Percentiles rank a stretch among this genome's conserved stretches.
Evolutionary conservation across 768 basidiomycete species (phyloP).

Genomic region (Trichaptum fuscoviolaceum): DNA sequence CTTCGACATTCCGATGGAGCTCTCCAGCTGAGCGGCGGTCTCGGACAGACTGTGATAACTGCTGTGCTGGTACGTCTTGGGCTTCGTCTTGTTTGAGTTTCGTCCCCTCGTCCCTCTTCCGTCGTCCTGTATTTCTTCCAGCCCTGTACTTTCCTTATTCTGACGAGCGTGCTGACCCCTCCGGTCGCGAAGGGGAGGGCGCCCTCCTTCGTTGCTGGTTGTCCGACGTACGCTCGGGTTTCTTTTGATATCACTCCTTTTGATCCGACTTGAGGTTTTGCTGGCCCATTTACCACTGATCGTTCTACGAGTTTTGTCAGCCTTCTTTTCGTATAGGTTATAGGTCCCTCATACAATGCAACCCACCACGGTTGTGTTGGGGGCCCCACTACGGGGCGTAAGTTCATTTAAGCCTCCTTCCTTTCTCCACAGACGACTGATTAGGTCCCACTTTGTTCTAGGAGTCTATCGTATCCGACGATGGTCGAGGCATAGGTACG

Average conservation of each 20-base stretch:
- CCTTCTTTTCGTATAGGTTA: neutral
- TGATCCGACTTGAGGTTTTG: neutral
- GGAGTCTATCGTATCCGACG: no score
- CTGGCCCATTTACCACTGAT: neutral
- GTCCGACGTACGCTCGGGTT: neutral
- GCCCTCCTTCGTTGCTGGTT: neutral
- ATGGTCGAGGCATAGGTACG: no score
- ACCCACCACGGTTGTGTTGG: neutral
- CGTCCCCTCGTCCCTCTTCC: neutral
- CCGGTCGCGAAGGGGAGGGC: neutral
- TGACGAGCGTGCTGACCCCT: constrained; percentile 1
- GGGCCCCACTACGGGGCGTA: neutral
- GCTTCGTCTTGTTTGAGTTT: neutral
- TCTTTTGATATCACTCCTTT: neutral
- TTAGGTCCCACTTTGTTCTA: neutral
- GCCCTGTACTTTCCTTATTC: neutral
- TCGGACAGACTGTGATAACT: neutral
- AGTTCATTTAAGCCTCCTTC: neutral
- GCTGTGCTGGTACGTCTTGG: neutral
- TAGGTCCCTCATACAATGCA: neutral
- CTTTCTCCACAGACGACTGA: neutral
- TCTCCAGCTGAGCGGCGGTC: neutral
- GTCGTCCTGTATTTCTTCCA: neutral
- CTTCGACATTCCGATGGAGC: neutral
- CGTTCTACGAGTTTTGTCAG: neutral